Evolutionary conservation across 306 rosid genomes (phyloP).

Genomic region (Quercus engelmannii): DNA sequence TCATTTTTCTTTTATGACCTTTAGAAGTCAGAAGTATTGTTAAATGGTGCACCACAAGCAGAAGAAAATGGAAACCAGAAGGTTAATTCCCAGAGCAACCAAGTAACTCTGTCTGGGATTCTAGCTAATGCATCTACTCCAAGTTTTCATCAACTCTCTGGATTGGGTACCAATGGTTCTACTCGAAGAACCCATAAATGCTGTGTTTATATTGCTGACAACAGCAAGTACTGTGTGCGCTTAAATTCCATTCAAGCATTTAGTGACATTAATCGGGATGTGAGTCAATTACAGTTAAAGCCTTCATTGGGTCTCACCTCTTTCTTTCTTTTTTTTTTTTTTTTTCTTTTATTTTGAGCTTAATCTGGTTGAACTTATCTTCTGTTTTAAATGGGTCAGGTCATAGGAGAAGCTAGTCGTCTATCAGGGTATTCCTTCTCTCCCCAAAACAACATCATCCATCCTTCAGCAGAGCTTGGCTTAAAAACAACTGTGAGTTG

Average conservation of each 20-base stretch:
- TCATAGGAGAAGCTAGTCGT: constrained; percentile 81
- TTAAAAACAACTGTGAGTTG: constrained; percentile 87
- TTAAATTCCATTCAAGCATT: constrained; percentile 88
- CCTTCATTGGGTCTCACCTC: constrained; percentile 2
- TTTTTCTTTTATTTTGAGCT: constrained; percentile 12
- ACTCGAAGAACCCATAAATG: constrained; percentile 75
- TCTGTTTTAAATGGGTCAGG: constrained; percentile 43
- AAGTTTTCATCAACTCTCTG: constrained; percentile 62
- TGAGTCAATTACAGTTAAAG: constrained; percentile 46
- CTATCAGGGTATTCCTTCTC: constrained; percentile 92
- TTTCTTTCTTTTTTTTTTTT: not conserved
- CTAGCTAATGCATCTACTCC: constrained; percentile 75
- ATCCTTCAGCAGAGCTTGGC: constrained; percentile 87
- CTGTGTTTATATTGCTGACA: constrained; percentile 83
- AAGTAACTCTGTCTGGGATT: constrained; percentile 58
- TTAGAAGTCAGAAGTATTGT: constrained; percentile 72
- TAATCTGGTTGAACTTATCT: constrained; percentile 11
- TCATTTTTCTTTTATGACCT: constrained; percentile 35
- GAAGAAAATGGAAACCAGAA: constrained; percentile 80
- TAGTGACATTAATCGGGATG: constrained; percentile 88
- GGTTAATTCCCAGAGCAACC: constrained; percentile 58
- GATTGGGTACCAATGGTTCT: constrained; percentile 44
- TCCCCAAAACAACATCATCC: constrained; percentile 75
- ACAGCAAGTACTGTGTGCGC: constrained; percentile 77
- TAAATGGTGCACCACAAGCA: constrained; percentile 53